Evolutionary conservation across 1,284 basidiomycete genomes (phyloP).

Genomic region (Moesziomyces globuligerus): DNA sequence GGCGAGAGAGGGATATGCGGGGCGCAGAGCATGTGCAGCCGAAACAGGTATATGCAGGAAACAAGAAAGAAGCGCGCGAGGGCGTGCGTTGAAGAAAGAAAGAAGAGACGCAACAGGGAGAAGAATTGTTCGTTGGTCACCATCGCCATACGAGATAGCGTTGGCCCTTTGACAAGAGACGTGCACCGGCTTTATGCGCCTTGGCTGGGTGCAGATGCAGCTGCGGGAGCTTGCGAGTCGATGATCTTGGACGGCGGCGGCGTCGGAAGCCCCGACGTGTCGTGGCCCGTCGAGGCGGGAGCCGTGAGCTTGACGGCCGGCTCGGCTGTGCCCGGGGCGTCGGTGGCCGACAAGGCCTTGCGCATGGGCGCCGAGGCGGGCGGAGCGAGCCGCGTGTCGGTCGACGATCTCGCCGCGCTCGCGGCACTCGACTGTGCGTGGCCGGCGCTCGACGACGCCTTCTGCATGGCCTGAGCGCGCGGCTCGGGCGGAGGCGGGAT

Average conservation of each 20-base stretch:
- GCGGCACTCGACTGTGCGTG: conserved; percentile 21
- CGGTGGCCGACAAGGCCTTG: conserved; percentile 29
- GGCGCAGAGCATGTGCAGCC: conserved; percentile 3
- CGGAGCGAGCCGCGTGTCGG: conserved; percentile 13
- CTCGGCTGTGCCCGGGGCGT: conserved; percentile 3
- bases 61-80: conserved; percentile 5
- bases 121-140: conserved; percentile 32
- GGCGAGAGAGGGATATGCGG: neutral
- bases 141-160: neutral
- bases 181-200: conserved; percentile 6
- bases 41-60: conserved; percentile 30
- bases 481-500: conserved; percentile 43
- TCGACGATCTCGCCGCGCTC: conserved; percentile 4
- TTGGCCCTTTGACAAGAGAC: conserved; percentile 13
- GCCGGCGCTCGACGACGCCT: conserved; percentile 27
- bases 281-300: conserved; percentile 11
- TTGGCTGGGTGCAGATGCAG: conserved; percentile 1
- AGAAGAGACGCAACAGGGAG: neutral
- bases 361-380: conserved; percentile 35
- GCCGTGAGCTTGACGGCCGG: neutral
- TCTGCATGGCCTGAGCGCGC: conserved; percentile 31
- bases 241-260: conserved; percentile 50
- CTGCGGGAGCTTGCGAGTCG: conserved; percentile 3
- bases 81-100: conserved; percentile 3
- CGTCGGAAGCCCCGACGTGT: conserved; percentile 32